Evolutionary conservation across 768 basidiomycete genomes (phyloP).

Genomic region (Clavulina sp.): DNA sequence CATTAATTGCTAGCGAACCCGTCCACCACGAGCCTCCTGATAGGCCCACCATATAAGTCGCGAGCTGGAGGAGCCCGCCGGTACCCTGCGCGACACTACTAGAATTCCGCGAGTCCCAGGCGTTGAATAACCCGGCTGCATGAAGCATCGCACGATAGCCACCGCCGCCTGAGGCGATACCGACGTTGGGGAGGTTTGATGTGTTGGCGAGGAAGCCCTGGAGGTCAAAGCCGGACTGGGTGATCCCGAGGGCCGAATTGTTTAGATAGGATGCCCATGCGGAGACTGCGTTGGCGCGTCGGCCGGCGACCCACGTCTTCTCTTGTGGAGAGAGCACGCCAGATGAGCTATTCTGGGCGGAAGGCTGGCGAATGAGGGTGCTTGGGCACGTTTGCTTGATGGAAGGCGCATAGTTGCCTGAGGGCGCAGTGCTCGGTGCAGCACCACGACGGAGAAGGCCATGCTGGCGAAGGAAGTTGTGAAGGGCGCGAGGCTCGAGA

Average conservation of each 20-base stretch:
- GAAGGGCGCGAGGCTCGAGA: no score
- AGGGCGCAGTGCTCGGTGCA: neutral
- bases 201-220: neutral
- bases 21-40: neutral
- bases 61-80: slow-evolving; percentile 19
- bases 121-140: slow-evolving; percentile 16
- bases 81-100: slow-evolving; percentile 14
- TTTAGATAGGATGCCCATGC: neutral
- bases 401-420: neutral
- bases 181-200: slow-evolving; percentile 8
- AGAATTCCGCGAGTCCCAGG: slow-evolving; percentile 16
- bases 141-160: slow-evolving; percentile 22
- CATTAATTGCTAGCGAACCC: neutral
- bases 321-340: neutral
- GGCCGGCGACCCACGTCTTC: neutral
- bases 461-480: no score
- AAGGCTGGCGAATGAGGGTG: neutral
- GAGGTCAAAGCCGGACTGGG: neutral
- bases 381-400: neutral
- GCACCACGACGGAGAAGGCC: no score
- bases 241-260: neutral
- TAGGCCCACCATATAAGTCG: slow-evolving; percentile 21
- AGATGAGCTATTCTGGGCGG: neutral
- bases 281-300: neutral
- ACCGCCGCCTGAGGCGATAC: slow-evolving; percentile 22